These are phyloP conservation scores for Penicillium sp. DNA, from an alignment of 2,329 filamentous ascomycete species.

Conservation along the genomic window DNA sequence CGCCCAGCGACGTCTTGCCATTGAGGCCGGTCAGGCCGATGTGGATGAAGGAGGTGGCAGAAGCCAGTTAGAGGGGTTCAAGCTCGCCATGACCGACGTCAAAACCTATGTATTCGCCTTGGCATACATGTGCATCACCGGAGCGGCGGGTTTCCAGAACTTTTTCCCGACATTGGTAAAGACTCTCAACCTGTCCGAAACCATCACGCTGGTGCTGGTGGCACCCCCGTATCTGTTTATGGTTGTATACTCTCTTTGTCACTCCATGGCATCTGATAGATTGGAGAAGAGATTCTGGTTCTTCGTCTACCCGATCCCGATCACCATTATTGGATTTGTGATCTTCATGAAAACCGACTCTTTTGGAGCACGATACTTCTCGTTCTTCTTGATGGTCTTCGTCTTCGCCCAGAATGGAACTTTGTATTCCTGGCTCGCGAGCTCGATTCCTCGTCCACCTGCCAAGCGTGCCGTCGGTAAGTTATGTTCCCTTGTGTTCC, in stretches of 20 bases:
- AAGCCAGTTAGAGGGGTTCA: slow-evolving; percentile 50
- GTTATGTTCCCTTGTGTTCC: not conserved
- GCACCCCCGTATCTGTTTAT: slow-evolving; percentile 56
- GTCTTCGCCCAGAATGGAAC: slow-evolving; percentile 48
- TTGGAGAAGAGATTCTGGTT: slow-evolving; percentile 52
- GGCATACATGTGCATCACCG: slow-evolving; percentile 50
- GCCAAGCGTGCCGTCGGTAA: slow-evolving; percentile 52
- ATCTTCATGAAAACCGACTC: slow-evolving; percentile 54
- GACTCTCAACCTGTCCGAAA: slow-evolving; percentile 46
- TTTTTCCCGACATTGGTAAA: slow-evolving; percentile 55
- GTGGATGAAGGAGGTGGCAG: slow-evolving; percentile 48
- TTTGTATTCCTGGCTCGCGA: slow-evolving; percentile 46
- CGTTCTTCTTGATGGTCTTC: slow-evolving; percentile 56
- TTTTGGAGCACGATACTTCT: slow-evolving; percentile 57
- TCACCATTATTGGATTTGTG: slow-evolving; percentile 52
- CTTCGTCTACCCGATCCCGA: slow-evolving; percentile 52
- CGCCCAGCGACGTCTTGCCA: slow-evolving; percentile 49
- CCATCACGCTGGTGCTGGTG: slow-evolving; percentile 51
- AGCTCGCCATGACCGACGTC: slow-evolving; percentile 51
- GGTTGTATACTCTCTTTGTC: slow-evolving; percentile 48
- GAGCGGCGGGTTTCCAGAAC: slow-evolving; percentile 52
- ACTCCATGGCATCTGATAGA: slow-evolving; percentile 48
- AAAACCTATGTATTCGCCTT: slow-evolving; percentile 48
- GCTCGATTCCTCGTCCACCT: slow-evolving; percentile 51
- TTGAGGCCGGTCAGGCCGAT: slow-evolving; percentile 52